phyloP scores from a whole-genome alignment of 108 stramenopile genomes.

The Nitzschia sp. region DNA sequence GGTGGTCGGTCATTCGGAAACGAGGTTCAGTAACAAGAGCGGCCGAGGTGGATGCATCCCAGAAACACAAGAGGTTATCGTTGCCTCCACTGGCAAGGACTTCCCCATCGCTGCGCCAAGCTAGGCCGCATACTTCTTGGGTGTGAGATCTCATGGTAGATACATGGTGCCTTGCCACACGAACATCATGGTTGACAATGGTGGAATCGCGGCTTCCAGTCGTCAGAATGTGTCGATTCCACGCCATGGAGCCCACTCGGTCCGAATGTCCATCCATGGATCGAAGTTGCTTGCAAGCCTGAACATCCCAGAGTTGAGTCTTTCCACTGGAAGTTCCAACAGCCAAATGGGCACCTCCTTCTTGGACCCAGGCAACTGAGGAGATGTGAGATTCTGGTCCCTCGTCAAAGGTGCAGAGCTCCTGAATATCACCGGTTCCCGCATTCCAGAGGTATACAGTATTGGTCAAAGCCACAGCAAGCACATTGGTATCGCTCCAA shows the following conservation, averaged over 20 bases:
- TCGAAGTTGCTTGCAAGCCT: conserved; percentile 84
- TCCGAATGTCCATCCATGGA: conserved; percentile 95
- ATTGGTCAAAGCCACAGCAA: conserved; percentile 95
- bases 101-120: conserved; percentile 95
- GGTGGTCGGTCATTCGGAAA: conserved; percentile 87
- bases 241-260: conserved; percentile 92
- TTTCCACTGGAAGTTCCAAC: conserved; percentile 85
- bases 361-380: conserved; percentile 93
- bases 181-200: conserved; percentile 97
- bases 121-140: conserved; percentile 97
- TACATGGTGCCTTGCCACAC: conserved; percentile 85
- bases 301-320: conserved; percentile 90
- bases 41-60: conserved; percentile 79
- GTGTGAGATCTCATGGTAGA: conserved; percentile 76
- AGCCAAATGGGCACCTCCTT: conserved; percentile 84
- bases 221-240: conserved; percentile 94
- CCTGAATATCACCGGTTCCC: conserved; percentile 90
- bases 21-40: conserved; percentile 58
- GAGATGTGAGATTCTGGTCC: conserved; percentile 76
- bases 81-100: conserved; percentile 95
- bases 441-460: conserved; percentile 99
- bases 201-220: conserved; percentile 88
- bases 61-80: conserved; percentile 97
- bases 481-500: conserved; percentile 90
- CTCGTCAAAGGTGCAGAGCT: conserved; percentile 78